Evolutionary conservation across 2,329 filamentous ascomycete species (phyloP).

Genomic region (Fusarium cyanostomum): DNA sequence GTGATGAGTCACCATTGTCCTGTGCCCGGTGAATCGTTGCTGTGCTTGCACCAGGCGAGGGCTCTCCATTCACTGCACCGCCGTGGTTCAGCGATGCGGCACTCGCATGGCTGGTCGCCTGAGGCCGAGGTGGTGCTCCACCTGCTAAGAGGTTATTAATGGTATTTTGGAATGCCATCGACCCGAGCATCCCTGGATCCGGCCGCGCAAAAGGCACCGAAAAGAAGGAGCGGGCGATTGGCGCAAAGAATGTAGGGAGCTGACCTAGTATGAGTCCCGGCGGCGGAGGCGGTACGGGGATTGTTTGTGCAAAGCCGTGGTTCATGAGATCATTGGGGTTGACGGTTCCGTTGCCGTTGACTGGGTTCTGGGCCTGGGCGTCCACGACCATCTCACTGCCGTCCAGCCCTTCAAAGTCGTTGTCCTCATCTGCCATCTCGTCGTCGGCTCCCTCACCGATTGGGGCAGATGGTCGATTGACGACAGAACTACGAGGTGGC

Average conservation of each 20-base stretch:
- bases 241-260: constrained; percentile 34
- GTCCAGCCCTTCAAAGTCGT: constrained; percentile 54
- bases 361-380: constrained; percentile 42
- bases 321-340: constrained; percentile 12
- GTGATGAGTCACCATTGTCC: constrained; percentile 25
- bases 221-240: constrained; percentile 28
- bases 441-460: constrained; percentile 52
- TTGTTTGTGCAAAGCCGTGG: constrained; percentile 33
- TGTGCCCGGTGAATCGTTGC: constrained; percentile 48
- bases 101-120: constrained; percentile 40
- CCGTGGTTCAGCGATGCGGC: constrained; percentile 43
- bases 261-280: constrained; percentile 36
- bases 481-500: constrained; percentile 15
- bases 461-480: constrained; percentile 4
- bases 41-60: constrained; percentile 48
- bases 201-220: constrained; percentile 31
- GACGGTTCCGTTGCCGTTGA: constrained; percentile 19
- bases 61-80: constrained; percentile 36
- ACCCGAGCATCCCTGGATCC: constrained; percentile 29
- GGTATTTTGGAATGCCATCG: constrained; percentile 41
- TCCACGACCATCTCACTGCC: constrained; percentile 52
- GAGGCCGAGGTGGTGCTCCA: constrained; percentile 25
- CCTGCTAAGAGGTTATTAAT: constrained; percentile 43
- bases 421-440: constrained; percentile 56
- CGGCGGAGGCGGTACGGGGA: constrained; percentile 43